Percentiles rank a stretch among this genome's conserved stretches.
phyloP scores from a whole-genome alignment of 1,139 yeast species.

The Blastobotrys serpentis region DNA sequence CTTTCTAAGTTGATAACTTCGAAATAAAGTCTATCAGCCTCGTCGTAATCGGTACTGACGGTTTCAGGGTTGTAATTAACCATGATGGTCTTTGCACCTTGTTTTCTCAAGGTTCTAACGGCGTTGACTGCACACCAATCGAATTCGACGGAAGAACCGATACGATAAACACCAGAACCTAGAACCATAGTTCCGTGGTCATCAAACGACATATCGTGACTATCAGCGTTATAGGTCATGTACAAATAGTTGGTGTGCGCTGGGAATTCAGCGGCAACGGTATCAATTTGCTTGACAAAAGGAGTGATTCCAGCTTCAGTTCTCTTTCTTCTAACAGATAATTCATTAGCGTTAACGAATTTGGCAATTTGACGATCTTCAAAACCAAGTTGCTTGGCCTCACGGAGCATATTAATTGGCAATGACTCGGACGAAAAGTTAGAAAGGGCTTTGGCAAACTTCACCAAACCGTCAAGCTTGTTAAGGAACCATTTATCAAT shows the following conservation, averaged over 20 bases:
- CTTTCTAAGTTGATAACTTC: slow-evolving; percentile 95
- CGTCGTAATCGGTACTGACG: slow-evolving; percentile 97
- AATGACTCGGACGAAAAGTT: slow-evolving; percentile 51
- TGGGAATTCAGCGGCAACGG: slow-evolving; percentile 99
- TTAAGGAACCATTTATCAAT: slow-evolving; percentile 97
- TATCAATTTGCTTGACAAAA: slow-evolving; percentile 95
- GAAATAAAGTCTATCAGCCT: slow-evolving; percentile 93
- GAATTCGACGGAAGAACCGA: slow-evolving; percentile 91
- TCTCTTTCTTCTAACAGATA: slow-evolving; percentile 88
- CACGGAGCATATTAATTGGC: slow-evolving; percentile 61
- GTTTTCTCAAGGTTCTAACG: slow-evolving; percentile 87
- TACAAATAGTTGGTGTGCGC: slow-evolving; percentile 94
- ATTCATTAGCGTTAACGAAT: slow-evolving; percentile 86
- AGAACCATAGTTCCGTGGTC: slow-evolving; percentile 88
- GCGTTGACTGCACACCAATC: slow-evolving; percentile 98
- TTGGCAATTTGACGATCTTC: slow-evolving; percentile 96
- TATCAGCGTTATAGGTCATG: slow-evolving; percentile 91
- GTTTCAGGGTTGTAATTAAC: slow-evolving; percentile 98
- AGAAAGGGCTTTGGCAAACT: slow-evolving; percentile 63
- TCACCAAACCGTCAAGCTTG: slow-evolving; percentile 72
- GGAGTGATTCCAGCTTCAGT: slow-evolving; percentile 87
- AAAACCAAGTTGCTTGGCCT: slow-evolving; percentile 95
- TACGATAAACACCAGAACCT: slow-evolving; percentile 93
- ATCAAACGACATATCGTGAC: slow-evolving; percentile 79
- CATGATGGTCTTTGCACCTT: slow-evolving; percentile 91